Evolutionary conservation across 371 early-diverging fungal species (phyloP).

Genomic region (Apophysomyces trapeziformis): DNA sequence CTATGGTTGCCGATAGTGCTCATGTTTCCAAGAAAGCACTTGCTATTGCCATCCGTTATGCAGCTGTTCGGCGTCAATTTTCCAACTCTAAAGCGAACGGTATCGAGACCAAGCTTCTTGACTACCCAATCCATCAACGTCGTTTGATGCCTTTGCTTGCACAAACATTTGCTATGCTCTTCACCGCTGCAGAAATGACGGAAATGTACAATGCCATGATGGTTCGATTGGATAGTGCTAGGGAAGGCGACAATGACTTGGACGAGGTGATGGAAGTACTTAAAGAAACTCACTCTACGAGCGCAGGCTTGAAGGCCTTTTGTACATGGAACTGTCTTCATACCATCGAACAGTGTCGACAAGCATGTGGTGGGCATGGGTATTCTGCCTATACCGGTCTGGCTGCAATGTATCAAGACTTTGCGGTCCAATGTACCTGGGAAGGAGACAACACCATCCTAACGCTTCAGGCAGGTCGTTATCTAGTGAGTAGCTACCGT

Average conservation of each 20-base stretch:
- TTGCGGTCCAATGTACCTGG: constrained; percentile 95
- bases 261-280: constrained; percentile 73
- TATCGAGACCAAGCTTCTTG: constrained; percentile 85
- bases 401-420: constrained; percentile 85
- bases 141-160: constrained; percentile 90
- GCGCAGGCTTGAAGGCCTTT: constrained; percentile 92
- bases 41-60: constrained; percentile 90
- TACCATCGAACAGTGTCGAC: constrained; percentile 91
- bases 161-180: constrained; percentile 91
- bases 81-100: constrained; percentile 47
- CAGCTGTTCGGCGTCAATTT: constrained; percentile 92
- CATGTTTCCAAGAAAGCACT: constrained; percentile 91
- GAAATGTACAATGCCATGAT: constrained; percentile 80
- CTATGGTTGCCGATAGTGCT: constrained; percentile 89
- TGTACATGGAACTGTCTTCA: constrained; percentile 91
- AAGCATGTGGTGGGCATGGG: constrained; percentile 92
- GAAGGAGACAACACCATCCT: constrained; percentile 92
- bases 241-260: constrained; percentile 70
- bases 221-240: constrained; percentile 68
- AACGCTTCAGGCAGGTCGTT: constrained; percentile 90
- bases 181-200: constrained; percentile 84
- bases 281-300: constrained; percentile 92
- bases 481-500: constrained; percentile 81
- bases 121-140: constrained; percentile 93
- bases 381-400: constrained; percentile 92